A percentile compares a stretch with the other conserved stretches of the same genome.
These are phyloP conservation scores for Cystofilobasidium ferigula DNA, from an alignment of 768 basidiomycete genomes.

Conservation along the genomic window DNA sequence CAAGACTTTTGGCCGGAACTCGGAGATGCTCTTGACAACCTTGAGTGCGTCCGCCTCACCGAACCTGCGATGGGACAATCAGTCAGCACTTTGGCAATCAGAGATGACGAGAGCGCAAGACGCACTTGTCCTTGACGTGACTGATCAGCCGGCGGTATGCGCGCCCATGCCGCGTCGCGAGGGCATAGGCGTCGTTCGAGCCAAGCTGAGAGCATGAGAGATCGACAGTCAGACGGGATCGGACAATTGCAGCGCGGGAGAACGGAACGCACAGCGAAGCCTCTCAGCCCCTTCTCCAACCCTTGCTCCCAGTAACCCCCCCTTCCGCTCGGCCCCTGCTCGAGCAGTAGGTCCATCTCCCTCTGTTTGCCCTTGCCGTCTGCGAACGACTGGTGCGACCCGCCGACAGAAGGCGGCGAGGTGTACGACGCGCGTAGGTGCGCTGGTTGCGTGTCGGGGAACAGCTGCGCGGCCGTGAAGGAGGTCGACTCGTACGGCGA, in stretches of 20 bases:
- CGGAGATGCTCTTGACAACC: conserved; percentile 18
- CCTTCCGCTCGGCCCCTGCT: background rate
- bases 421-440: background rate
- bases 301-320: background rate
- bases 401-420: background rate
- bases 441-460: background rate
- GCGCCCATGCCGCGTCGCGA: conserved; percentile 1
- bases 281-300: background rate
- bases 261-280: background rate
- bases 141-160: conserved; percentile 2
- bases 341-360: background rate
- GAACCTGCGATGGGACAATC: too few relatives aligned
- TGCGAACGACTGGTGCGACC: background rate
- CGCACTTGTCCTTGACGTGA: conserved; percentile 1
- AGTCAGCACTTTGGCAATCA: too few relatives aligned
- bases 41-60: conserved; percentile 13
- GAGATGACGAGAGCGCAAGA: background rate
- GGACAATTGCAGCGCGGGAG: background rate
- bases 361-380: background rate
- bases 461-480: background rate
- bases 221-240: background rate
- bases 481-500: background rate
- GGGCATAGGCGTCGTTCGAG: background rate
- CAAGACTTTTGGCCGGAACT: conserved; percentile 23
- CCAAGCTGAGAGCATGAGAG: background rate